Conservation (phyloP, 331 rosid species). For the Pyrus hybrid region DNA sequence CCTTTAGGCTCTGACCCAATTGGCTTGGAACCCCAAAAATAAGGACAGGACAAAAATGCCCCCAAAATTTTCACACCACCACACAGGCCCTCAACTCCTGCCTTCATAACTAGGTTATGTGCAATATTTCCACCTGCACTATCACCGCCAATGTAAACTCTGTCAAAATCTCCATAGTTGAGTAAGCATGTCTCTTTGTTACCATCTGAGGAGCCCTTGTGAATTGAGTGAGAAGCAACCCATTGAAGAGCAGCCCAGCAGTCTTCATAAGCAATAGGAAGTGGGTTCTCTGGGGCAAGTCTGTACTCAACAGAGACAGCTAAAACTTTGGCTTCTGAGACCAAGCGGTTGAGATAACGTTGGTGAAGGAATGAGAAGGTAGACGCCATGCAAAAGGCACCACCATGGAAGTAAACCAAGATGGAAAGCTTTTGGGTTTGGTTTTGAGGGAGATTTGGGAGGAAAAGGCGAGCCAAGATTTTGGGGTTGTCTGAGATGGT, state of each 20-base stretch:
- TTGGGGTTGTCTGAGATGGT: background rate
- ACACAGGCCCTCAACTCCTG: slow-evolving; percentile 17
- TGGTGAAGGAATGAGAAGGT: slow-evolving; percentile 43
- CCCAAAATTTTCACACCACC: slow-evolving; percentile 20
- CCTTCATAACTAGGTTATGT: slow-evolving; percentile 30
- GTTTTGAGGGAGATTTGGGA: slow-evolving; percentile 22
- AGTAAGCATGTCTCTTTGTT: slow-evolving; percentile 29
- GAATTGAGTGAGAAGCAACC: slow-evolving; percentile 25
- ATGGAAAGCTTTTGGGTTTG: slow-evolving; percentile 31
- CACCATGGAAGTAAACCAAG: slow-evolving; percentile 53
- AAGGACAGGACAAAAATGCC: slow-evolving; percentile 19
- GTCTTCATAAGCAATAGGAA: slow-evolving; percentile 46
- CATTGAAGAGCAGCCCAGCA: slow-evolving; percentile 47
- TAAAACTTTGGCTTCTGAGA: slow-evolving; percentile 28
- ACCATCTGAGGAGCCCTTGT: background rate
- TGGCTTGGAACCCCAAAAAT: slow-evolving; percentile 32
- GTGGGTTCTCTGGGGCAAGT: slow-evolving; percentile 44
- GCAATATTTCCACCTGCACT: slow-evolving; percentile 42
- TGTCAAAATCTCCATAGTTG: slow-evolving; percentile 27
- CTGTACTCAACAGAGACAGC: slow-evolving; percentile 49
- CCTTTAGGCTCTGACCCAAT: slow-evolving; percentile 14
- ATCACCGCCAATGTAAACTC: slow-evolving; percentile 46
- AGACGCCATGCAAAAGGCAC: slow-evolving; percentile 49
- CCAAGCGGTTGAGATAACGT: slow-evolving; percentile 38
- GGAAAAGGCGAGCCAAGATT: slow-evolving; percentile 37